A percentile compares a stretch with the other conserved stretches of the same genome.
Evolutionary conservation across 257 asterid genomes (phyloP).

Genomic region (Gentiana dahurica): DNA sequence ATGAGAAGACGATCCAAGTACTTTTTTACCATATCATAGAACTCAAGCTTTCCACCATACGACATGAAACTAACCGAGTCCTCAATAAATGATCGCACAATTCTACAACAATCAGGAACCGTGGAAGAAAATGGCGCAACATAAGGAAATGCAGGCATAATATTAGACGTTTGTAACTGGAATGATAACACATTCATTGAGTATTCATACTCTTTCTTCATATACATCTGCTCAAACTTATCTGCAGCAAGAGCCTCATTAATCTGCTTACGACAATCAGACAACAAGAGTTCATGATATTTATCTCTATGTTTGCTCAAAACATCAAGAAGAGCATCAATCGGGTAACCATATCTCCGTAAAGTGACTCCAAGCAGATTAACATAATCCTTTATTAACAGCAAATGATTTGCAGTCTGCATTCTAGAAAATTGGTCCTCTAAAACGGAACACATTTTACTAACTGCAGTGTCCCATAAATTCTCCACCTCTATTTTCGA

Average conservation of each 20-base stretch:
- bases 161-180: conserved; percentile 86
- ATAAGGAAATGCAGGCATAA: conserved; percentile 94
- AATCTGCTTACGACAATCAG: conserved; percentile 88
- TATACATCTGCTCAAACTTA: conserved; percentile 94
- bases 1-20: conserved; percentile 78
- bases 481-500: conserved; percentile 85
- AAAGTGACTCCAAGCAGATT: conserved; percentile 90
- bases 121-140: conserved; percentile 89
- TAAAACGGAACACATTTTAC: conserved; percentile 91
- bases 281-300: conserved; percentile 79
- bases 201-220: conserved; percentile 96
- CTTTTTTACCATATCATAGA: conserved; percentile 81
- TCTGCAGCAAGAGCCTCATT: conserved; percentile 83
- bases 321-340: conserved; percentile 86
- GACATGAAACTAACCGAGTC: conserved; percentile 97
- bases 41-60: conserved; percentile 88
- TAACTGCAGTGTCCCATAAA: conserved; percentile 94
- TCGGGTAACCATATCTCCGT: conserved; percentile 84
- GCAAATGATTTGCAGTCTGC: conserved; percentile 96
- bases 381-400: conserved; percentile 91
- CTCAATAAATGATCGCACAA: conserved; percentile 85
- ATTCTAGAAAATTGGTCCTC: conserved; percentile 97
- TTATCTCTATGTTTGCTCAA: conserved; percentile 91
- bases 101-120: conserved; percentile 96
- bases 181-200: conserved; percentile 87